A percentile compares a stretch with the other conserved stretches of the same genome.
Conservation (phyloP, 2,329 filamentous ascomycete species). For the Elsinoe arachidis region DNA sequence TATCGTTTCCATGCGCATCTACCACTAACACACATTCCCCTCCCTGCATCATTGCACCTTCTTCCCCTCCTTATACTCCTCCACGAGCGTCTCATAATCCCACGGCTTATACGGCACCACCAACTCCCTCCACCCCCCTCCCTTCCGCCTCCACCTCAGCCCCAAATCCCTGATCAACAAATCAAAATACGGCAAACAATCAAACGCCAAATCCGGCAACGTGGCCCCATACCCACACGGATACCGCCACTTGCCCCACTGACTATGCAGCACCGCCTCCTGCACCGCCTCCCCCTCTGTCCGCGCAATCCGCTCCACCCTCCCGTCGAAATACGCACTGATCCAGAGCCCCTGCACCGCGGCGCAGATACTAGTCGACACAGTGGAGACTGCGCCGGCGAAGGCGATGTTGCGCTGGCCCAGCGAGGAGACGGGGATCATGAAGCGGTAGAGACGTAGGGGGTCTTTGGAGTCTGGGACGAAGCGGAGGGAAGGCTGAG, state of each 20-base stretch:
- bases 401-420: slow-evolving; percentile 32
- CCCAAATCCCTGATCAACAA: slow-evolving; percentile 58
- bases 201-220: slow-evolving; percentile 65
- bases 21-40: neutral
- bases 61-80: slow-evolving; percentile 36
- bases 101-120: slow-evolving; percentile 50
- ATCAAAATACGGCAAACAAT: slow-evolving; percentile 66
- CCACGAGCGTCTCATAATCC: slow-evolving; percentile 48
- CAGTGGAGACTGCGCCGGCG: slow-evolving; percentile 31
- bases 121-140: slow-evolving; percentile 42
- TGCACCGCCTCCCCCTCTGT: slow-evolving; percentile 33
- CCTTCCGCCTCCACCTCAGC: slow-evolving; percentile 48
- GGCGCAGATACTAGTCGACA: slow-evolving; percentile 31
- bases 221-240: slow-evolving; percentile 55
- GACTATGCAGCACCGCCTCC: slow-evolving; percentile 50
- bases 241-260: slow-evolving; percentile 63
- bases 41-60: neutral
- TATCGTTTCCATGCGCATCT: no score
- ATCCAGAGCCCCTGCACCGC: slow-evolving; percentile 40
- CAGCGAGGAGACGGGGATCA: slow-evolving; percentile 31
- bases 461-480: slow-evolving; percentile 17
- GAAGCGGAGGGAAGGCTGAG: slow-evolving; percentile 36
- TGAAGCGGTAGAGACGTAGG: slow-evolving; percentile 36
- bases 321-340: slow-evolving; percentile 52
- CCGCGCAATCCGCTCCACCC: slow-evolving; percentile 31